Percentiles rank a stretch among this genome's conserved stretches.
phyloP scores from a whole-genome alignment of 805 yeast species.

The Debaryomyces prosopidis region DNA sequence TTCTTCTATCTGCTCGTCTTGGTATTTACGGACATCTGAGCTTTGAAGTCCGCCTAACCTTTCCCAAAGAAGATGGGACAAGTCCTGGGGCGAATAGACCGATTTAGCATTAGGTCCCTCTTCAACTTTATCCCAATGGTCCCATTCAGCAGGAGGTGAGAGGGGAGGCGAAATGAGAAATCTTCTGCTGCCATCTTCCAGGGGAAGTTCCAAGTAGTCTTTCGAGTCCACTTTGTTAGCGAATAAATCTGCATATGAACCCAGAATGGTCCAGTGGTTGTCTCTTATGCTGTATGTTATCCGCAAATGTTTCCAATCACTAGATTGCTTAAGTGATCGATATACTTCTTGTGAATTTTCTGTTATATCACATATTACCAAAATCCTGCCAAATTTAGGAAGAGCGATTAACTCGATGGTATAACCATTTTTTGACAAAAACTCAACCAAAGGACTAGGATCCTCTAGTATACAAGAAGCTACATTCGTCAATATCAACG shows the following conservation, averaged over 20 bases:
- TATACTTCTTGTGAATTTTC: conserved; percentile 21
- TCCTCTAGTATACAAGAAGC: conserved; percentile 19
- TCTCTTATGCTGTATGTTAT: conserved; percentile 36
- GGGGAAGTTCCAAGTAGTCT: conserved; percentile 41
- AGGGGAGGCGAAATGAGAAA: conserved; percentile 47
- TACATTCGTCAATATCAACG: conserved; percentile 35
- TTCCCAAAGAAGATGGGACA: conserved; percentile 46
- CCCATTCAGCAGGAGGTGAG: conserved; percentile 47
- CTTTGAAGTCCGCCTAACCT: conserved; percentile 42
- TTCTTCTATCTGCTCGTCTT: conserved; percentile 11
- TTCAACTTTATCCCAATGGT: conserved; percentile 40
- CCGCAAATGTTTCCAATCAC: conserved; percentile 16
- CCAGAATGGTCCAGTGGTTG: conserved; percentile 20
- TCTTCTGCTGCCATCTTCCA: conserved; percentile 35
- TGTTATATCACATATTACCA: conserved; percentile 30
- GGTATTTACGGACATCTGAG: conserved; percentile 29
- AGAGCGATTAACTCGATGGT: conserved; percentile 35
- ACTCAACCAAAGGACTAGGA: conserved; percentile 26
- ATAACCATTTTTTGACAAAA: conserved; percentile 22
- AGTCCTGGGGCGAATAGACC: conserved; percentile 36
- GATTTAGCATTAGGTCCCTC: conserved; percentile 41
- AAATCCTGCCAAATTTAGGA: conserved; percentile 32
- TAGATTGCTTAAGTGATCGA: conserved; percentile 12
- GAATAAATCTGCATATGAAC: conserved; percentile 8
- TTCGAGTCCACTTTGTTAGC: conserved; percentile 9